Evolutionary conservation across 352 stramenopile genomes (phyloP), one percentile per base, ranked within the genome.

Genomic region (Lagenidium giganteum): DNA sequence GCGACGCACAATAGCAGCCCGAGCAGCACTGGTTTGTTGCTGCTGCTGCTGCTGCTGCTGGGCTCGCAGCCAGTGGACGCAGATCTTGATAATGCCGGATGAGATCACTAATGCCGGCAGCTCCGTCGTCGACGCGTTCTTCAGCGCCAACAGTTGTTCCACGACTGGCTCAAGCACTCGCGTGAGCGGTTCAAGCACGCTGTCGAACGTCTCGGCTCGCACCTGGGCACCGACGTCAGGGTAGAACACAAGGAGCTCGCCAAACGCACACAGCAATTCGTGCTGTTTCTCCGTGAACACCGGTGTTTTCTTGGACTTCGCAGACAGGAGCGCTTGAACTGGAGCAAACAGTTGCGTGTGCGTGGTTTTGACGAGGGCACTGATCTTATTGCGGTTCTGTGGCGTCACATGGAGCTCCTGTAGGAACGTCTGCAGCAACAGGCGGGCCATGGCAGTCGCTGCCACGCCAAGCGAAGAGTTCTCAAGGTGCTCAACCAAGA

Each of bases 331-430:
- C n/a, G n/a, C n/a, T n/a, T n/a, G n/a, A n/a, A n/a, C n/a, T n/a
- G n/a, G n/a, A n/a, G n/a, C 49, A 3, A 83, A 51, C 8, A 88
- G 34, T 17, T 42, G 46, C 8, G 77, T 44, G 13, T 80, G 56
- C 8, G 73, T 81, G 20, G 57, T 42, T 3, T 39, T 48, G 11
- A 76, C 56, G 30, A 82, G 55, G 1, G 32, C 25, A n/a, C 63
- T 31, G 4, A 88, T 43, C 42, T 75, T 83, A 1, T 33, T 48
- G 20, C 68, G 74, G 36, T 78, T 82, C 42, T 83, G 61, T 32
- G 70, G 67, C 23, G 67, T 69, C 39, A 85, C 73, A 24, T 86
- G 68, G 37, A 88, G 49, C 55, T 88, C 73, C 46, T 86, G 67
- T 4, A 81, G 39, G 17, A 85, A 88, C 24, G 57, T 61, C 46